A percentile compares a stretch with the other conserved stretches of the same genome.
phyloP scores from a whole-genome alignment of 2,329 filamentous ascomycete species.

The Mariannaea sp. region DNA sequence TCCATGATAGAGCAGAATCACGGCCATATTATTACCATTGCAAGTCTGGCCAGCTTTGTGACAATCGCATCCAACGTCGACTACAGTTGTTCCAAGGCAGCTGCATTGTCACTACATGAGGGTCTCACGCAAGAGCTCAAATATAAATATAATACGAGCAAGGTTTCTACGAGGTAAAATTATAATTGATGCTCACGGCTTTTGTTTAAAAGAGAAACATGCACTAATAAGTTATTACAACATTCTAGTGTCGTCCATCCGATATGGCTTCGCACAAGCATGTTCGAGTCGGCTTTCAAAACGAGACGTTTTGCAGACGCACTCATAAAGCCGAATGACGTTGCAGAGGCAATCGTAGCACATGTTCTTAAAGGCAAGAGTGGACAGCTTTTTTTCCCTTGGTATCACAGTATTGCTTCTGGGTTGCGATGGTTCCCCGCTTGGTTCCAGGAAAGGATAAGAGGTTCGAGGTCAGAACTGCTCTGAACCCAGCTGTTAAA shows the following conservation, averaged over 20 bases:
- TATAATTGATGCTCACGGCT: not conserved
- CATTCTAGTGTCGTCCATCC: conserved; percentile 55
- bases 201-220: not conserved
- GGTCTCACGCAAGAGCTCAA: conserved; percentile 58
- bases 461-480: conserved; percentile 3
- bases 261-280: conserved; percentile 25
- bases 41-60: conserved; percentile 63
- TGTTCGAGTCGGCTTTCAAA: conserved; percentile 29
- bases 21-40: conserved; percentile 71
- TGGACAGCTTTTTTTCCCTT: conserved; percentile 50
- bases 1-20: conserved; percentile 63
- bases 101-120: conserved; percentile 67
- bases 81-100: conserved; percentile 66
- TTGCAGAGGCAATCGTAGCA: conserved; percentile 47
- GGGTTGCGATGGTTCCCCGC: conserved; percentile 14
- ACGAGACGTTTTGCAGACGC: not conserved
- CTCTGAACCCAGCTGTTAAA: not conserved
- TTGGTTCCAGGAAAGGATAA: conserved; percentile 24
- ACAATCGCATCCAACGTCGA: conserved; percentile 64
- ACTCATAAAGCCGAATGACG: conserved; percentile 30
- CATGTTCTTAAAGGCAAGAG: conserved; percentile 49
- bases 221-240: not conserved
- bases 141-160: conserved; percentile 60
- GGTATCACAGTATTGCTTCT: not conserved
- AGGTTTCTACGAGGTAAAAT: conserved; percentile 58